Conservation (phyloP, 371 early-diverging fungal species). For the Mucor sp. region DNA sequence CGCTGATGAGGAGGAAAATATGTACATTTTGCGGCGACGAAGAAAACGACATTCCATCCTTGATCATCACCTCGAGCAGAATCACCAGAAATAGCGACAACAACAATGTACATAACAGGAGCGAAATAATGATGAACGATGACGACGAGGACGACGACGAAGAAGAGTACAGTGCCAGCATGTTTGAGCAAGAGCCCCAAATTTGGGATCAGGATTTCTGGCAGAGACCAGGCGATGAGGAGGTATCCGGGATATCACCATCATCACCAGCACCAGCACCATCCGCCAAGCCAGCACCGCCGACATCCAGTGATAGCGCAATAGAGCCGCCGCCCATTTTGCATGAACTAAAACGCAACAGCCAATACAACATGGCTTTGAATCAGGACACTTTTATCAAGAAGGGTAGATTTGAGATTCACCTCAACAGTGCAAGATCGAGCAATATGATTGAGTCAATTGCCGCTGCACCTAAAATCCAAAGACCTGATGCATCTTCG, state of each 20-base stretch:
- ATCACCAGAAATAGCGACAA: not conserved
- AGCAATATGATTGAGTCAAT: not conserved
- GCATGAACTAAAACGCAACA: slow-evolving; percentile 21
- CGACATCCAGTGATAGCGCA: not conserved
- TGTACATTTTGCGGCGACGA: slow-evolving; percentile 18
- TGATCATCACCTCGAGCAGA: not conserved
- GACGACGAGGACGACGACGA: slow-evolving; percentile 1
- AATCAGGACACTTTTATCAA: slow-evolving; percentile 23
- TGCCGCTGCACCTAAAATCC: slow-evolving; percentile 3
- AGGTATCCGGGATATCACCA: too few relatives aligned
- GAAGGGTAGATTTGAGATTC: slow-evolving; percentile 45
- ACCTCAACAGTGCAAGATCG: not conserved
- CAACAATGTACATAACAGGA: not conserved
- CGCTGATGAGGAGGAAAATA: slow-evolving; percentile 8
- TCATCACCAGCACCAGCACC: not conserved
- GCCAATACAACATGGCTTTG: not conserved
- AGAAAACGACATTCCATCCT: slow-evolving; percentile 1
- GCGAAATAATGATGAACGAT: not conserved
- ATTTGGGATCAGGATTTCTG: slow-evolving; percentile 44
- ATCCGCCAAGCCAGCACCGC: not conserved
- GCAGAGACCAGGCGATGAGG: slow-evolving; percentile 11
- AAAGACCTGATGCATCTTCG: not conserved
- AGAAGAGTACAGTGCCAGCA: not conserved
- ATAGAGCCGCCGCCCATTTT: slow-evolving; percentile 21
- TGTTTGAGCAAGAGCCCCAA: slow-evolving; percentile 18